A percentile compares a stretch with the other conserved stretches of the same genome.
These are phyloP conservation scores for Ilyonectria mors-panacis DNA, from an alignment of 2,329 filamentous ascomycete species.

Conservation along the genomic window DNA sequence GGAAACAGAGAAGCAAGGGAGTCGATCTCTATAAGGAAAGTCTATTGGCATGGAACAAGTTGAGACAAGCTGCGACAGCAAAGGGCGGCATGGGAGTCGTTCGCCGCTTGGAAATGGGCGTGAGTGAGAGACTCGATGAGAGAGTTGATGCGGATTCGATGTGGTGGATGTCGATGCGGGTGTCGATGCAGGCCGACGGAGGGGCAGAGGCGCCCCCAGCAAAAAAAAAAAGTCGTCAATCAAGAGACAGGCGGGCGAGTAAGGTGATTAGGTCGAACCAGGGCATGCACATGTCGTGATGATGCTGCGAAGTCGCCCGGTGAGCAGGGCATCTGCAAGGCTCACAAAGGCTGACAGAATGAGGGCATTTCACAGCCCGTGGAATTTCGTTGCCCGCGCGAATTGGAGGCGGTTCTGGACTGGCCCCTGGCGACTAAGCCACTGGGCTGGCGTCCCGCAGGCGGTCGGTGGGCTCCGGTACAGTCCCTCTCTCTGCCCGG, in stretches of 20 bases:
- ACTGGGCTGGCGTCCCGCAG: not conserved
- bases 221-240: constrained; percentile 17
- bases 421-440: not conserved
- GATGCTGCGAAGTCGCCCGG: not conserved
- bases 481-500: not conserved
- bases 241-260: constrained; percentile 10
- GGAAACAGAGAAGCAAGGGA: constrained; percentile 3
- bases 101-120: not conserved
- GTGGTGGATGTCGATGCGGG: not conserved
- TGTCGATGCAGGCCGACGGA: not conserved
- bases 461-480: not conserved
- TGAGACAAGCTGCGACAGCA: not conserved
- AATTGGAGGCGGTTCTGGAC: not conserved
- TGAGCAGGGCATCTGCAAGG: not conserved
- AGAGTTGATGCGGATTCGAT: not conserved
- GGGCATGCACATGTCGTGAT: not conserved
- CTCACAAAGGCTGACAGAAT: not conserved
- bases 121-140: not conserved
- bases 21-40: constrained; percentile 3
- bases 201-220: constrained; percentile 21
- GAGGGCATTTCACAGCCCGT: not conserved
- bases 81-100: constrained; percentile 7
- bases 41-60: constrained; percentile 10
- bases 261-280: constrained; percentile 4
- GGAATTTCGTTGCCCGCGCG: not conserved